Percentiles rank a stretch among this genome's conserved stretches.
phyloP scores from a whole-genome alignment of 139 green algal genomes.

The Micractinium conductrix region DNA sequence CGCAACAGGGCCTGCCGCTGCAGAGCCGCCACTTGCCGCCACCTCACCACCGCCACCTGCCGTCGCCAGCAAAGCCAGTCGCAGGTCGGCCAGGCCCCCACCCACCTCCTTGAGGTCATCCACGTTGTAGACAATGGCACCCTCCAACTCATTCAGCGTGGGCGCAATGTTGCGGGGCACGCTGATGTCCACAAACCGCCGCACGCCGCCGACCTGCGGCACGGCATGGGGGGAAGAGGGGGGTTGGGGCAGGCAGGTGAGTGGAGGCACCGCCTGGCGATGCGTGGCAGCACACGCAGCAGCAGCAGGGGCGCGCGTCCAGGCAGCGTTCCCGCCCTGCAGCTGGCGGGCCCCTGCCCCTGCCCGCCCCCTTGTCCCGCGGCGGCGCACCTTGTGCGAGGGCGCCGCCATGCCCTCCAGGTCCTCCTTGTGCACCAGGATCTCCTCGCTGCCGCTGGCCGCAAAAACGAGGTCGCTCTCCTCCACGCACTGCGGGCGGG shows the following conservation, averaged over 20 bases:
- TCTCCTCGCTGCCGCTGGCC: conserved; percentile 85
- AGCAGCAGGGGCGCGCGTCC: neutral
- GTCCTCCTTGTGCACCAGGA: conserved; percentile 83
- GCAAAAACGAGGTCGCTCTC: conserved; percentile 94
- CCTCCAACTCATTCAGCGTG: conserved; percentile 76
- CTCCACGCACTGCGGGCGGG: conserved; percentile 58
- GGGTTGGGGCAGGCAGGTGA: neutral
- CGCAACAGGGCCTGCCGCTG: neutral
- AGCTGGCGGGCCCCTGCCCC: neutral
- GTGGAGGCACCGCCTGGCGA: too few relatives aligned
- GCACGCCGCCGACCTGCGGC: conserved; percentile 79
- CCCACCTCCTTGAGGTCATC: conserved; percentile 97
- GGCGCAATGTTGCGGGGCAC: conserved; percentile 96
- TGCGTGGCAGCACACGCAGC: neutral
- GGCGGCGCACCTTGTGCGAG: conserved; percentile 10
- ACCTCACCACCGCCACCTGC: too few relatives aligned
- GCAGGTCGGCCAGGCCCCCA: neutral
- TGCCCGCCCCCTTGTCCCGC: neutral
- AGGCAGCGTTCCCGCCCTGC: too few relatives aligned
- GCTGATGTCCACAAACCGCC: conserved; percentile 97
- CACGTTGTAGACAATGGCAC: conserved; percentile 96
- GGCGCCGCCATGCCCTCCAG: conserved; percentile 48
- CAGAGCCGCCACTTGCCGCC: neutral
- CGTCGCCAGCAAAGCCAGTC: too few relatives aligned
- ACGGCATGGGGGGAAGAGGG: neutral